These are phyloP conservation scores for Pleurostoma richardsiae DNA, from an alignment of 2,329 filamentous ascomycete species.

Conservation along the genomic window DNA sequence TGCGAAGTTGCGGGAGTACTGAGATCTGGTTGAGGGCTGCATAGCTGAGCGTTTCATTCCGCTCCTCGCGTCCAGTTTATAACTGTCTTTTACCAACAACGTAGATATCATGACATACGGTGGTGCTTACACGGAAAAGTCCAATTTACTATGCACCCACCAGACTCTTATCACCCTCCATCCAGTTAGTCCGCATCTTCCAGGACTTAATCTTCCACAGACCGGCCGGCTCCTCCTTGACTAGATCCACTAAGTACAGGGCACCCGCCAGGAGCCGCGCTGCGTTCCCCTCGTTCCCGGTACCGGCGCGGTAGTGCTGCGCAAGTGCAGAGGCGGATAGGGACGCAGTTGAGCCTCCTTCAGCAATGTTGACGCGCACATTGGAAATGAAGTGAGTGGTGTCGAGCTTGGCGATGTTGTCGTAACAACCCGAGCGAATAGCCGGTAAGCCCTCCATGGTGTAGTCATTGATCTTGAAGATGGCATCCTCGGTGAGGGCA, in stretches of 20 bases:
- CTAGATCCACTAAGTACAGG: constrained; percentile 1
- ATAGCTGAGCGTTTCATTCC: too few relatives aligned
- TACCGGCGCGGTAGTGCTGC: constrained; percentile 2
- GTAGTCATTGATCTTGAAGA: constrained; percentile 13
- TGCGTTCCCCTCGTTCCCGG: not conserved
- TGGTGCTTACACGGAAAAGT: too few relatives aligned
- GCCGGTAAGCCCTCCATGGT: constrained; percentile 12
- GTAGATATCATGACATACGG: too few relatives aligned
- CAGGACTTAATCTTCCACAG: constrained; percentile 5
- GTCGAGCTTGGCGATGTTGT: constrained; percentile 17
- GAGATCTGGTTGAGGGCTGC: too few relatives aligned
- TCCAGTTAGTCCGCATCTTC: constrained; percentile 6
- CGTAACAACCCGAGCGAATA: constrained; percentile 13
- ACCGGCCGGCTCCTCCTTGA: not conserved
- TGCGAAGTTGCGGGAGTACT: too few relatives aligned
- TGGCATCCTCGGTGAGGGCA: constrained; percentile 15
- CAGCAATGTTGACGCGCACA: constrained; percentile 7
- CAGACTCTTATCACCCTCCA: not conserved
- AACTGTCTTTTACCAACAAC: too few relatives aligned
- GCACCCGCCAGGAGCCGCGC: not conserved
- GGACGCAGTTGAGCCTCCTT: constrained; percentile 4
- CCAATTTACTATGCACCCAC: not conserved
- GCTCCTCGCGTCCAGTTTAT: too few relatives aligned
- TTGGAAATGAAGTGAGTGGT: constrained; percentile 10
- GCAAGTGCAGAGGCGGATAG: constrained; percentile 2